phyloP scores from a whole-genome alignment of 768 basidiomycete species.

The Goffeauzyma gilvescens region DNA sequence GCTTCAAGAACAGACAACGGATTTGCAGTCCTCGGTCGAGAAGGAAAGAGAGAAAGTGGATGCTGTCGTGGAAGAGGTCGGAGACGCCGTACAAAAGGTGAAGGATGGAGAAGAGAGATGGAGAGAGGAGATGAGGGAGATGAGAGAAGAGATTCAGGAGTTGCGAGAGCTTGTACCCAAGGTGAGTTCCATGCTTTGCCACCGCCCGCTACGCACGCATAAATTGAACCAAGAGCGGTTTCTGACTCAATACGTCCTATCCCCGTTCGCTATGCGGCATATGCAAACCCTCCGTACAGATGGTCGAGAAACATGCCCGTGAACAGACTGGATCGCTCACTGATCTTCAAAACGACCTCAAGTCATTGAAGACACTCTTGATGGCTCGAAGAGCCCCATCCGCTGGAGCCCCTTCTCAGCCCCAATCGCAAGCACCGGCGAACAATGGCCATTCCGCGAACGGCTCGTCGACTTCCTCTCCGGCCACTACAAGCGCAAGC shows the following conservation, averaged over 20 bases:
- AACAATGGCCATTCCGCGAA: no score
- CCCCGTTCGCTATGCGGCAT: no score
- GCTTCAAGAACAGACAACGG: conserved; percentile 29
- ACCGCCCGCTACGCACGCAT: no score
- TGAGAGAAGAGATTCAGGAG: conserved; percentile 74
- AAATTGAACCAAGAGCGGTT: neutral
- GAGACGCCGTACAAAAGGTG: conserved; percentile 21
- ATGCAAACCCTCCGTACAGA: conserved; percentile 37
- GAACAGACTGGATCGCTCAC: conserved; percentile 59
- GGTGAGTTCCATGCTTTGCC: conserved; percentile 37
- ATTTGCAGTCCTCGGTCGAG: conserved; percentile 19
- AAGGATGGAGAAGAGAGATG: conserved; percentile 53
- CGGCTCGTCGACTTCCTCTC: neutral
- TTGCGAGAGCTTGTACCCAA: conserved; percentile 84
- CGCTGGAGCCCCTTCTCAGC: conserved; percentile 38
- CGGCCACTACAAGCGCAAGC: conserved; percentile 1
- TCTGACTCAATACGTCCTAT: neutral
- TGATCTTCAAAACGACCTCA: conserved; percentile 83
- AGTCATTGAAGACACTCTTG: conserved; percentile 76
- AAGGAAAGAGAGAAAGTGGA: conserved; percentile 17
- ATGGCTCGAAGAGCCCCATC: conserved; percentile 44
- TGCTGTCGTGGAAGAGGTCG: conserved; percentile 23
- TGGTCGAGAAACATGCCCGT: conserved; percentile 85
- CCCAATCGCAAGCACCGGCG: neutral
- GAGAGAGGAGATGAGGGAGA: conserved; percentile 72